Conservation (phyloP, 805 yeast genomes). For the Martiniozyma abietophila region DNA sequence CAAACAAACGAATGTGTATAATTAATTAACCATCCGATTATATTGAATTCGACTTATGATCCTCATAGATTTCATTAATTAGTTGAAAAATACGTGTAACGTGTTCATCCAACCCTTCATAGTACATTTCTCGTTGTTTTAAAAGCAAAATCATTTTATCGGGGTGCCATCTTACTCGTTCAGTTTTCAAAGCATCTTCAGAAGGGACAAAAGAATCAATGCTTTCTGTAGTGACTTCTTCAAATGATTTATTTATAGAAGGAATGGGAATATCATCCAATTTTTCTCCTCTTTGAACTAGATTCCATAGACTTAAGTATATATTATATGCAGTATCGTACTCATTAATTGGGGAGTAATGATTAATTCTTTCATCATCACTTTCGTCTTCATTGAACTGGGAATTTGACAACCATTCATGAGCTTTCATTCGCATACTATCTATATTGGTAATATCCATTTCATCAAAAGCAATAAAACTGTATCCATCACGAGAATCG, state of each 20-base stretch:
- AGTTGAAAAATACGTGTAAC: conserved; percentile 36
- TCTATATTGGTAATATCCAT: conserved; percentile 6
- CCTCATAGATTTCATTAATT: conserved; percentile 31
- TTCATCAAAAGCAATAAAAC: conserved; percentile 29
- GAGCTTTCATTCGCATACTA: not conserved
- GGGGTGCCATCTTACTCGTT: conserved; percentile 64
- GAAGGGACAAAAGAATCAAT: conserved; percentile 14
- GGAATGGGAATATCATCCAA: conserved; percentile 16
- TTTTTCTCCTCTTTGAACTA: conserved; percentile 5
- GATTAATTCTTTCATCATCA: conserved; percentile 6
- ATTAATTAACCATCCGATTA: too few relatives aligned
- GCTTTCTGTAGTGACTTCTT: conserved; percentile 11
- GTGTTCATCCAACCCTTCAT: conserved; percentile 2
- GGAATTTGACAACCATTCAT: not conserved
- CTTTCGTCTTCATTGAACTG: not conserved
- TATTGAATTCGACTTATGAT: not conserved
- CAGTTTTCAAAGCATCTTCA: conserved; percentile 29
- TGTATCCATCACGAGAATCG: conserved; percentile 32
- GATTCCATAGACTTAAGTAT: conserved; percentile 25
- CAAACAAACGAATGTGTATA: too few relatives aligned
- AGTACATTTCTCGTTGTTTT: conserved; percentile 4
- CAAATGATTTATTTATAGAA: conserved; percentile 7
- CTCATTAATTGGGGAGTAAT: too few relatives aligned
- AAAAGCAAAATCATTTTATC: conserved; percentile 39
- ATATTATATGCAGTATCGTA: conserved; percentile 11